Evolutionary conservation across 2,329 filamentous ascomycete species (phyloP).

Genomic region (Ascochyta lentis): DNA sequence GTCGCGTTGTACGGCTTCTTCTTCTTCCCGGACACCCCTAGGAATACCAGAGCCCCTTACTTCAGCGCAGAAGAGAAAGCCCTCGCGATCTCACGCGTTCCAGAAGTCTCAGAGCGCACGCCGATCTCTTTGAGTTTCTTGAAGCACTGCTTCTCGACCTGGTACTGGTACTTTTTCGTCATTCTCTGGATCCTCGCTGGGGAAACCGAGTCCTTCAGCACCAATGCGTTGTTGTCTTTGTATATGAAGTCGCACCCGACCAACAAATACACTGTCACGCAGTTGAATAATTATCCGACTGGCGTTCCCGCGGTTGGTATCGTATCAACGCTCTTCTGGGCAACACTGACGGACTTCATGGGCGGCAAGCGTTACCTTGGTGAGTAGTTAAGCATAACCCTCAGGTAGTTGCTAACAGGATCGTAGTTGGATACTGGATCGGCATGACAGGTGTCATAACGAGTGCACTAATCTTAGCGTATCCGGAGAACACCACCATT

Average conservation of each 20-base stretch:
- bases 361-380: slow-evolving; percentile 68
- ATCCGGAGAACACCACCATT: slow-evolving; percentile 57
- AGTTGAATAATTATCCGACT: slow-evolving; percentile 62
- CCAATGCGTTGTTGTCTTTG: slow-evolving; percentile 64
- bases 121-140: slow-evolving; percentile 59
- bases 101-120: slow-evolving; percentile 51
- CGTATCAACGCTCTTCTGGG: slow-evolving; percentile 69
- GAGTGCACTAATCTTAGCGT: slow-evolving; percentile 66
- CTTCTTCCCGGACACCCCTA: slow-evolving; percentile 55
- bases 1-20: slow-evolving; percentile 63
- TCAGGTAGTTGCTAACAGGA: slow-evolving; percentile 5
- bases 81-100: slow-evolving; percentile 55
- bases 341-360: slow-evolving; percentile 70
- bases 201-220: slow-evolving; percentile 73
- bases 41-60: slow-evolving; percentile 53
- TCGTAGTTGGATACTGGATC: slow-evolving; percentile 61
- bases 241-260: slow-evolving; percentile 59
- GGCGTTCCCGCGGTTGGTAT: slow-evolving; percentile 62
- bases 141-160: slow-evolving; percentile 63
- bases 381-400: slow-evolving; percentile 4
- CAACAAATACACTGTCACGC: slow-evolving; percentile 55
- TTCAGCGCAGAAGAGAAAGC: slow-evolving; percentile 50
- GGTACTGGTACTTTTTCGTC: slow-evolving; percentile 72
- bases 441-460: slow-evolving; percentile 69
- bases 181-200: slow-evolving; percentile 73